A percentile compares a stretch with the other conserved stretches of the same genome.
Conservation (phyloP, 176 grass and related monocot species). For the Puccinellia tenuiflora region DNA sequence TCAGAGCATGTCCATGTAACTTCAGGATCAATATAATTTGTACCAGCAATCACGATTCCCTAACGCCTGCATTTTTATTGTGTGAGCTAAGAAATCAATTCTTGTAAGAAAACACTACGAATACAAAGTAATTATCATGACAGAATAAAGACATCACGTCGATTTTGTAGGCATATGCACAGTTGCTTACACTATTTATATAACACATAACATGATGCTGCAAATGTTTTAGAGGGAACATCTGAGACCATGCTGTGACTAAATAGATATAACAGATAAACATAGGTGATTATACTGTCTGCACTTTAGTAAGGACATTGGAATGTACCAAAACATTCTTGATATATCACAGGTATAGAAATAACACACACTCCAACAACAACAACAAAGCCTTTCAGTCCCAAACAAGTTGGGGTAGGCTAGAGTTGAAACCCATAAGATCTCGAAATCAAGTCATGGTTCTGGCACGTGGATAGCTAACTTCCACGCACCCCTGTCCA, state of each 20-base stretch:
- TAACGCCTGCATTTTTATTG: background rate
- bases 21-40: constrained; percentile 10
- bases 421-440: no score
- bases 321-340: background rate
- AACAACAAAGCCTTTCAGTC: no score
- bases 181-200: background rate
- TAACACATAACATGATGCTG: background rate
- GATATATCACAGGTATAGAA: background rate
- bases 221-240: background rate
- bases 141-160: background rate
- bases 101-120: background rate
- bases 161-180: background rate
- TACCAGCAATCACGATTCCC: background rate
- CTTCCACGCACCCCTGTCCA: no score
- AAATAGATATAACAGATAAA: background rate
- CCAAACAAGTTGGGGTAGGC: no score
- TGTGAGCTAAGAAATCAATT: background rate
- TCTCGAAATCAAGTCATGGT: no score
- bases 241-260: constrained; percentile 5
- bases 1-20: background rate
- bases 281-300: background rate
- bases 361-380: background rate
- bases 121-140: background rate
- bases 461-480: no score
- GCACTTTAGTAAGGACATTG: background rate